Conservation (phyloP, 352 stramenopile species). For the Aphanomyces astaci region DNA sequence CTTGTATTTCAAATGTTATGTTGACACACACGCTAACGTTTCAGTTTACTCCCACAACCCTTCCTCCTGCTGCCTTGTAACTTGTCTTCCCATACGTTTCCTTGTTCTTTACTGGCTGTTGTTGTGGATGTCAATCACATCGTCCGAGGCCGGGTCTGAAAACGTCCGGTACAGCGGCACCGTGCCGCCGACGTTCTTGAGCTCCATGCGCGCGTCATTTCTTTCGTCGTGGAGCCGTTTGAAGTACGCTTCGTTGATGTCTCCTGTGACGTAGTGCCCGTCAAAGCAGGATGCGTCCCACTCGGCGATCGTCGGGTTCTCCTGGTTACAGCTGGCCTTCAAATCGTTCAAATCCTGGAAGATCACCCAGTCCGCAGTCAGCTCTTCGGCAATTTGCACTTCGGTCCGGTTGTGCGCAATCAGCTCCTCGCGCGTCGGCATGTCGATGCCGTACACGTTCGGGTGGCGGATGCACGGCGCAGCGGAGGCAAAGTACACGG, state of each 20-base stretch:
- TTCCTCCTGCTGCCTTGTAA: too few relatives aligned
- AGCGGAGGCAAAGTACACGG: conserved; percentile 94
- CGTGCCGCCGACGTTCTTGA: conserved; percentile 63
- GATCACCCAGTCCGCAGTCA: conserved; percentile 95
- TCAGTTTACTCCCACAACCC: too few relatives aligned
- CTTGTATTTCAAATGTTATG: too few relatives aligned
- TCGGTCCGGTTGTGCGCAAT: conserved; percentile 94
- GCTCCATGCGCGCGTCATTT: conserved; percentile 73
- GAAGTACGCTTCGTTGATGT: conserved; percentile 84
- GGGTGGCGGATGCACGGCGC: conserved; percentile 96
- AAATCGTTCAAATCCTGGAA: conserved; percentile 90
- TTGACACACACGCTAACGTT: conserved; percentile 24
- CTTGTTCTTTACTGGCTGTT: conserved; percentile 53
- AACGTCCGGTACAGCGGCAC: conserved; percentile 68
- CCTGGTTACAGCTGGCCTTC: conserved; percentile 74
- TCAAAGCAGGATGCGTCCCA: conserved; percentile 98
- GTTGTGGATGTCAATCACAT: conserved; percentile 87
- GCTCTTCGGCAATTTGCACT: conserved; percentile 89
- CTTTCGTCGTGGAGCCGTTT: conserved; percentile 67
- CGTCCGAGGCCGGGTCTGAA: conserved; percentile 58
- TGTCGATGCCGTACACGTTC: conserved; percentile 99
- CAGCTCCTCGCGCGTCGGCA: conserved; percentile 96
- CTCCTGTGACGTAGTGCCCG: conserved; percentile 93
- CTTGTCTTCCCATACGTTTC: too few relatives aligned
- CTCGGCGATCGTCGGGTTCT: conserved; percentile 51